These are phyloP conservation scores for Iris pallida DNA, from an alignment of 116 monocot genomes.

Conservation along the genomic window DNA sequence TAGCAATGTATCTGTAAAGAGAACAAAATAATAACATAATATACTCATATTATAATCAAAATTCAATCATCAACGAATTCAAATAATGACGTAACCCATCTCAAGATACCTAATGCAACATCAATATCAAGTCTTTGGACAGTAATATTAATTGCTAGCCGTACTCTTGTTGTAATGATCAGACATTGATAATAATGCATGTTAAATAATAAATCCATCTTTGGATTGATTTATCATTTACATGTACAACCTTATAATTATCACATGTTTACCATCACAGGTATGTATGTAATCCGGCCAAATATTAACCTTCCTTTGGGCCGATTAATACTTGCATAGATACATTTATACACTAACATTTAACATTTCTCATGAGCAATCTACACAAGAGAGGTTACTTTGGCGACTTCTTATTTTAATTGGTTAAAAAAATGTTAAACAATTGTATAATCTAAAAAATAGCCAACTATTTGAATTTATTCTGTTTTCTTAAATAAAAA, in stretches of 20 bases:
- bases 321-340: constrained; percentile 1
- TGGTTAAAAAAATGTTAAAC: too few relatives aligned
- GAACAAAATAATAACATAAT: neutral
- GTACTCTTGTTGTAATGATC: neutral
- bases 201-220: neutral
- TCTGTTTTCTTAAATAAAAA: too few relatives aligned
- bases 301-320: neutral
- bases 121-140: constrained; percentile 11
- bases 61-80: neutral
- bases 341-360: neutral
- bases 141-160: neutral
- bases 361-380: neutral
- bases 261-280: neutral
- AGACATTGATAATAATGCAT: neutral
- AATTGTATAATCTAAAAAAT: too few relatives aligned
- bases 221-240: constrained; percentile 7
- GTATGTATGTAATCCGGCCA: neutral
- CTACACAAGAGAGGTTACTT: neutral
- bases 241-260: constrained; percentile 3
- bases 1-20: constrained; percentile 1
- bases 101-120: constrained; percentile 10
- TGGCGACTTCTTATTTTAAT: neutral
- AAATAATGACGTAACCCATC: neutral
- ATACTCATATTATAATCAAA: neutral
- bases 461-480: too few relatives aligned